phyloP scores from a whole-genome alignment of 2,329 filamentous ascomycete species.

The Xylaria sp. region DNA sequence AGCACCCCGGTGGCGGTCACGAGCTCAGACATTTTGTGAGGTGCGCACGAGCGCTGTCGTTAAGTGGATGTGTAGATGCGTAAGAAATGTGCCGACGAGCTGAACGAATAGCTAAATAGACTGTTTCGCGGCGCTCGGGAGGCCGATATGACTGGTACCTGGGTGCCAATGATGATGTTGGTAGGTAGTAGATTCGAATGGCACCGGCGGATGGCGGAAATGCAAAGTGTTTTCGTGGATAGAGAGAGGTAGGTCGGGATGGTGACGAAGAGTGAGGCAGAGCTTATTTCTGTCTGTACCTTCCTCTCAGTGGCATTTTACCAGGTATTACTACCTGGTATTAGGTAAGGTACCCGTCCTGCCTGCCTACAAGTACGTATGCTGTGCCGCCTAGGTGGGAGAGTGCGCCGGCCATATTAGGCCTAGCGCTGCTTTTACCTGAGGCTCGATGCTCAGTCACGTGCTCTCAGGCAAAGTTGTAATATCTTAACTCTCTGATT shows the following conservation, averaged over 20 bases:
- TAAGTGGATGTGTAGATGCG: background rate
- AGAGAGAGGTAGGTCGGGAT: background rate
- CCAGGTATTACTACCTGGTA: background rate
- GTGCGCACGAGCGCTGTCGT: conserved; percentile 2
- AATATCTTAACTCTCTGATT: no score
- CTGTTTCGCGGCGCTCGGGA: background rate
- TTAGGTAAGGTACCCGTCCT: background rate
- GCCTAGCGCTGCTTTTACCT: background rate
- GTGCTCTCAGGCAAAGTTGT: no score
- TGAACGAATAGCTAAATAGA: background rate
- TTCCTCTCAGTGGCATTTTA: background rate
- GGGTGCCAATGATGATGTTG: conserved; percentile 4
- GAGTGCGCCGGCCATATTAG: background rate
- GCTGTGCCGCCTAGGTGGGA: conserved; percentile 1
- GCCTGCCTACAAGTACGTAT: background rate
- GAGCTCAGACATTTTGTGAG: conserved; percentile 81
- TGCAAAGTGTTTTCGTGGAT: background rate
- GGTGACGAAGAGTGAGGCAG: conserved; percentile 3
- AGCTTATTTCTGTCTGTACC: conserved; percentile 2
- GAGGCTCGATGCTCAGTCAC: background rate
- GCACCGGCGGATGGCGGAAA: background rate
- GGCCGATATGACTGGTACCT: background rate
- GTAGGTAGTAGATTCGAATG: background rate
- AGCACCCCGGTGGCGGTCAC: conserved; percentile 94
- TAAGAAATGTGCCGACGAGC: background rate